Percentiles rank a stretch among this genome's conserved stretches.
phyloP scores from a whole-genome alignment of 2,329 filamentous ascomycete species.

The Claviceps maximensis region DNA sequence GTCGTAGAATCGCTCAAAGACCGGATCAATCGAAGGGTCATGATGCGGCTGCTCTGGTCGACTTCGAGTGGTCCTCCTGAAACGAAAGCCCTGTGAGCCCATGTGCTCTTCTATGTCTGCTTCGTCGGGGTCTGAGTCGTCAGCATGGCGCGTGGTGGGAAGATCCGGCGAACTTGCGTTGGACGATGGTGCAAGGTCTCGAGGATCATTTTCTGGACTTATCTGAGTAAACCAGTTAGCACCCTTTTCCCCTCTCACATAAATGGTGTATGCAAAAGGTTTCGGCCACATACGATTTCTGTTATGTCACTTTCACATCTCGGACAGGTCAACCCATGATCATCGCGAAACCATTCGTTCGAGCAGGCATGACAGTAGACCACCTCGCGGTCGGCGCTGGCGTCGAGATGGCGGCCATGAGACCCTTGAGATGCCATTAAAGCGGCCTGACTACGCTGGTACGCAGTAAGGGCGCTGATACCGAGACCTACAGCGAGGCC shows the following conservation, averaged over 20 bases:
- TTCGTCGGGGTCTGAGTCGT: constrained; percentile 45
- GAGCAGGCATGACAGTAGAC: constrained; percentile 77
- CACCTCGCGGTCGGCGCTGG: constrained; percentile 46
- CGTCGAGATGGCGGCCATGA: constrained; percentile 31
- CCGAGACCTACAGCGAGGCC: constrained; percentile 47
- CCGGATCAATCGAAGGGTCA: constrained; percentile 22
- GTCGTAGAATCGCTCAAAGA: constrained; percentile 29
- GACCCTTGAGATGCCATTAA: constrained; percentile 23
- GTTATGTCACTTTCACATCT: constrained; percentile 65
- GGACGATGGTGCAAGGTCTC: constrained; percentile 23
- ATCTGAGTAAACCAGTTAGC: constrained; percentile 27
- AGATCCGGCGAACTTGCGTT: constrained; percentile 18
- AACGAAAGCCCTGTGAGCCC: constrained; percentile 28
- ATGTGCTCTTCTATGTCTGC: constrained; percentile 42
- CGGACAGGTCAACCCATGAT: constrained; percentile 58
- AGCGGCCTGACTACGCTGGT: constrained; percentile 31
- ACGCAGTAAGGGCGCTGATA: constrained; percentile 42
- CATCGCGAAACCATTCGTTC: constrained; percentile 67
- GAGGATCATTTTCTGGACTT: constrained; percentile 47
- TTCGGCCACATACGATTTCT: constrained; percentile 60
- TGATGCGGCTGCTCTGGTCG: constrained; percentile 15
- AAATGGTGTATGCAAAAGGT: background rate
- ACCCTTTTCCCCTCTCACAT: background rate
- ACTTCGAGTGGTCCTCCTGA: constrained; percentile 22
- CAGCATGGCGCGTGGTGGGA: constrained; percentile 16